Evolutionary conservation across 768 basidiomycete genomes (phyloP), one percentile per base, ranked within the genome.

Genomic region (Cystoderma amianthinum): DNA sequence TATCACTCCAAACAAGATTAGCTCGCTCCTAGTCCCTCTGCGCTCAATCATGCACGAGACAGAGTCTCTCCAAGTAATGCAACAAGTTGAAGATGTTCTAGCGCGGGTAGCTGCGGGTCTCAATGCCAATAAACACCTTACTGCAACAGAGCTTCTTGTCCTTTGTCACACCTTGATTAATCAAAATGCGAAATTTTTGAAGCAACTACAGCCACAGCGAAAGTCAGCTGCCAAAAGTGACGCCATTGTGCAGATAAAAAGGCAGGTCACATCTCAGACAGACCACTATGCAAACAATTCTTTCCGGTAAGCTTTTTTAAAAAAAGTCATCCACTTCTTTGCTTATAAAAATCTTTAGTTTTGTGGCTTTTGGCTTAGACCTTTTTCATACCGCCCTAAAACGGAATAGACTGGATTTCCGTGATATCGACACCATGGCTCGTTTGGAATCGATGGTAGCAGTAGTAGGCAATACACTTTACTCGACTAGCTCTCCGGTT

Each of bases 321-420:
- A n/a, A n/a, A n/a, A n/a, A n/a, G n/a, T n/a, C n/a, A n/a, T n/a
- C n/a, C n/a, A n/a, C n/a, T n/a, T n/a, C n/a, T n/a, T n/a, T n/a
- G n/a, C n/a, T n/a, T n/a, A 47, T 44, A 46, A 38, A 10, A 6
- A 18, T 20, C 30, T 35, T 19, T 46, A 91, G 86, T 18, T 98
- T 98, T 51, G 80, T 96, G 21, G 75, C 80, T 4, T 91, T 99
- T 51, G 96, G 96, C 32, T 69, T 98, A 32, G 93, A 98, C 40
- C 68, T 99, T 3, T 84, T 98, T 55, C 78, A 85, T 50, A 87
- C 90, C 3, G 92, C 91, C 0, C 78, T 89, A 54, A 80, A 88
- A 36, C 79, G 92, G 5, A 85, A 80, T 42, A 83, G 82, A 15
- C 93, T 99, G 52, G 82, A 95, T 55, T 82, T 95, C 54, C 76